phyloP scores from a whole-genome alignment of 2,329 filamentous ascomycete species.

The Aureobasidium melanogenum region DNA sequence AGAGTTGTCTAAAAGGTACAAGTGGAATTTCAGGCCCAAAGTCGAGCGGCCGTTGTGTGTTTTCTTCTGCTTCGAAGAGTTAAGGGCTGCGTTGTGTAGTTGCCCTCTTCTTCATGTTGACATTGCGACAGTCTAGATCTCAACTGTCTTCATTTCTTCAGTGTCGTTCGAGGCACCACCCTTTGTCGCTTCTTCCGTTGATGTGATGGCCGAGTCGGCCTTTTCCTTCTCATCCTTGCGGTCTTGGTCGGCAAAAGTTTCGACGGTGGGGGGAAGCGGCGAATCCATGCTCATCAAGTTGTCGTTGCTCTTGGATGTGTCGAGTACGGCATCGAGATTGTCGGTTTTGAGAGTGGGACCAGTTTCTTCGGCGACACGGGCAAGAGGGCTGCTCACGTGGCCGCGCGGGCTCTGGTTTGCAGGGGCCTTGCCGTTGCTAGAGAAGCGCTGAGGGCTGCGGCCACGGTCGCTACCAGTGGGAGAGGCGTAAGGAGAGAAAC shows the following conservation, averaged over 20 bases:
- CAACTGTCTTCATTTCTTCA: constrained; percentile 40
- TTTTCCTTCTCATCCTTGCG: background rate
- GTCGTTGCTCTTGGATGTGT: constrained; percentile 4
- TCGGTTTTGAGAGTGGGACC: constrained; percentile 16
- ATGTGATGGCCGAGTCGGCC: constrained; percentile 23
- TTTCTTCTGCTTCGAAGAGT: background rate
- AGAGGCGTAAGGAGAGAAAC: constrained; percentile 56
- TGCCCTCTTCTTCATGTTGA: background rate
- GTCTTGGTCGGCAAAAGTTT: constrained; percentile 7
- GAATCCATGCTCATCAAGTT: constrained; percentile 9
- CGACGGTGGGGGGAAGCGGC: constrained; percentile 7
- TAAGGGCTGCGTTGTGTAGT: background rate
- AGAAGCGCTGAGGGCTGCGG: constrained; percentile 59
- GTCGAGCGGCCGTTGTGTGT: background rate
- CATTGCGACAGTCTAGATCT: constrained; percentile 25
- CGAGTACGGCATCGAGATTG: background rate
- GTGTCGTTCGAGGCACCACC: constrained; percentile 13
- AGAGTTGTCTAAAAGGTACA: constrained; percentile 2
- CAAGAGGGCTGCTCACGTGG: constrained; percentile 62
- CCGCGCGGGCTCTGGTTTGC: constrained; percentile 57
- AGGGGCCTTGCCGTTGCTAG: constrained; percentile 48
- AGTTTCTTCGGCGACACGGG: constrained; percentile 63
- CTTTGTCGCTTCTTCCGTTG: constrained; percentile 25
- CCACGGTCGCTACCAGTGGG: constrained; percentile 58
- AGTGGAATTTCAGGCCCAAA: background rate